Percentiles rank a stretch among this genome's conserved stretches.
These are phyloP conservation scores for Beauveria bassiana DNA, from an alignment of 2,329 filamentous ascomycete species.

Conservation along the genomic window DNA sequence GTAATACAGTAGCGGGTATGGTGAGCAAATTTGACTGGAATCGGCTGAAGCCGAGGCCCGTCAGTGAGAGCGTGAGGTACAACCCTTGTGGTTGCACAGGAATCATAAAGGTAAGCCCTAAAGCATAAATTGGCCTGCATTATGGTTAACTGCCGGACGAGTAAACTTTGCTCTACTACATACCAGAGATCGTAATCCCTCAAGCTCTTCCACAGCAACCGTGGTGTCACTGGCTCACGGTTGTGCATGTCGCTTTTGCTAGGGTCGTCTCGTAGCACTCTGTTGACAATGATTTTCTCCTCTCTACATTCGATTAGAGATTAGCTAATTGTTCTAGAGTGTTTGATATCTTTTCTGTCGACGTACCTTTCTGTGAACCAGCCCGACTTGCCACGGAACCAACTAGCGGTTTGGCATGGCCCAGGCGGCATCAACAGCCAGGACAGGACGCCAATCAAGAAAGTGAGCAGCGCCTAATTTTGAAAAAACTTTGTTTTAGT, in stretches of 20 bases:
- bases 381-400: constrained; percentile 40
- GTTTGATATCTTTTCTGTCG: too few species aligned
- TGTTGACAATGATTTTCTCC: constrained; percentile 51
- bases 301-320: constrained; percentile 23
- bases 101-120: constrained; percentile 40
- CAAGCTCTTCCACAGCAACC: constrained; percentile 39
- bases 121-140: constrained; percentile 37
- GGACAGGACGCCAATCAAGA: constrained; percentile 15
- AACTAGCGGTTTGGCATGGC: constrained; percentile 39
- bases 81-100: constrained; percentile 36
- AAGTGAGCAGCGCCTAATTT: constrained; percentile 22
- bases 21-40: constrained; percentile 49
- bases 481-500: not conserved
- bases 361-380: constrained; percentile 20
- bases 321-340: not conserved
- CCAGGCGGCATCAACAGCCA: constrained; percentile 19
- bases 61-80: constrained; percentile 47
- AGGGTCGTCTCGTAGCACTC: constrained; percentile 47
- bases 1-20: constrained; percentile 38
- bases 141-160: not conserved
- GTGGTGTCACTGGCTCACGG: constrained; percentile 42
- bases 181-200: constrained; percentile 49
- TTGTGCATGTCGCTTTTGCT: constrained; percentile 52
- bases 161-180: not conserved
- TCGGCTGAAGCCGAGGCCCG: constrained; percentile 41